Evolutionary conservation across 768 basidiomycete species (phyloP).

Genomic region (Lactarius akahatsu): DNA sequence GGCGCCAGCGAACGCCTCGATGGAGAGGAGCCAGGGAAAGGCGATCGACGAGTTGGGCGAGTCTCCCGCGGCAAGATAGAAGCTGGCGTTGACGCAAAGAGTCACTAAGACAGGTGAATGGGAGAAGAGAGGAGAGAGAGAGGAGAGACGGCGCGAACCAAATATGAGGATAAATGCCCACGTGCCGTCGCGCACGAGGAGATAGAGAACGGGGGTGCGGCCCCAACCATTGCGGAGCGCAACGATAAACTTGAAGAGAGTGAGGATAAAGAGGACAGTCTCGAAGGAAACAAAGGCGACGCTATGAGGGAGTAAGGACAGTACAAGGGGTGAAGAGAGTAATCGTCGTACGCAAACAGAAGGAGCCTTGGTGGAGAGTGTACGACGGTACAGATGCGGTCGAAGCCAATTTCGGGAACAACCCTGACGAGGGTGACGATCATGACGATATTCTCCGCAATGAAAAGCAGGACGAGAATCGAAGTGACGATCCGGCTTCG

Average conservation of each 20-base stretch:
- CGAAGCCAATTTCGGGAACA: slow-evolving; percentile 18
- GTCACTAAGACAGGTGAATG: slow-evolving; percentile 5
- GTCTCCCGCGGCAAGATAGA: slow-evolving; percentile 24
- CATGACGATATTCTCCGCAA: slow-evolving; percentile 26
- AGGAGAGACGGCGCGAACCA: slow-evolving; percentile 24
- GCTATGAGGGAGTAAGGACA: slow-evolving; percentile 13
- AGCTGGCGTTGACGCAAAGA: slow-evolving; percentile 23
- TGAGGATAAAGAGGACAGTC: slow-evolving; percentile 32
- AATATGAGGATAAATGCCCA: slow-evolving; percentile 34
- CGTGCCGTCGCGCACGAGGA: slow-evolving; percentile 33
- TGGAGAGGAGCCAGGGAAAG: slow-evolving; percentile 23
- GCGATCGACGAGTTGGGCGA: slow-evolving; percentile 14
- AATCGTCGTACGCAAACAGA: slow-evolving; percentile 19
- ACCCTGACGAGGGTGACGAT: slow-evolving; percentile 16
- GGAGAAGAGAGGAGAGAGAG: not conserved
- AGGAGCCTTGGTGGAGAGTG: slow-evolving; percentile 21
- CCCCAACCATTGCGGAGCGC: slow-evolving; percentile 31
- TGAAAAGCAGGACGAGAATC: slow-evolving; percentile 11
- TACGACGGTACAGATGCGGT: slow-evolving; percentile 17
- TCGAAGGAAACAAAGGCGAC: slow-evolving; percentile 32
- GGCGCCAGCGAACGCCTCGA: slow-evolving; percentile 21
- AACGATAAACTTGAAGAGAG: slow-evolving; percentile 30
- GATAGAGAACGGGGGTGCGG: slow-evolving; percentile 29
- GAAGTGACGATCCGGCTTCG: slow-evolving; percentile 18
- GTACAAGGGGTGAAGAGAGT: not conserved